Conservation (phyloP, 805 yeast genomes). For the Candida orba region DNA sequence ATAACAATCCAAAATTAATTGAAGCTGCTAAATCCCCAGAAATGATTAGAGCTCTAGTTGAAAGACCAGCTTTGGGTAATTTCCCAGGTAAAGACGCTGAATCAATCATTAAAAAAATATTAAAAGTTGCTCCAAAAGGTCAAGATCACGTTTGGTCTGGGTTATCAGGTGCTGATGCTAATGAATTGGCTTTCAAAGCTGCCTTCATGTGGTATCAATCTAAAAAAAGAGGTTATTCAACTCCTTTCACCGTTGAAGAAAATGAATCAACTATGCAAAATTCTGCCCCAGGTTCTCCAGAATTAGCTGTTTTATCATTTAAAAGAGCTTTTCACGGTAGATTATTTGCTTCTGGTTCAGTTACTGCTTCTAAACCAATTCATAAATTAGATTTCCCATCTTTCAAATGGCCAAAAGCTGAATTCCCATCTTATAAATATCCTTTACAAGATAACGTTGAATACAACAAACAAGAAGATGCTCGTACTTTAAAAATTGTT, state of each 20-base stretch:
- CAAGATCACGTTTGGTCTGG: constrained; percentile 73
- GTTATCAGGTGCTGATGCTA: constrained; percentile 81
- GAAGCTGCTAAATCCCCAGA: constrained; percentile 63
- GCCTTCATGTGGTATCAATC: constrained; percentile 76
- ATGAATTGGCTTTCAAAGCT: constrained; percentile 84
- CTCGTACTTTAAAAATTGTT: constrained; percentile 68
- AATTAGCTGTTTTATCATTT: constrained; percentile 78
- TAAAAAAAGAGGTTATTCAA: constrained; percentile 54
- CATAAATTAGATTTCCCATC: constrained; percentile 92
- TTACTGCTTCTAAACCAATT: constrained; percentile 90
- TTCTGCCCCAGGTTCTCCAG: constrained; percentile 83
- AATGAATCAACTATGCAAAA: constrained; percentile 69
- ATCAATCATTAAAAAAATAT: constrained; percentile 37
- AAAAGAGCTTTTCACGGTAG: constrained; percentile 92
- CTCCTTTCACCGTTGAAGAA: constrained; percentile 64
- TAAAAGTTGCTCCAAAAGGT: constrained; percentile 74
- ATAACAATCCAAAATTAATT: constrained; percentile 72
- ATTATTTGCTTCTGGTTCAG: constrained; percentile 82
- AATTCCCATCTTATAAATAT: constrained; percentile 77
- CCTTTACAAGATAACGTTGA: constrained; percentile 66
- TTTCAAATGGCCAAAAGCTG: constrained; percentile 95
- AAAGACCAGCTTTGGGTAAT: constrained; percentile 81
- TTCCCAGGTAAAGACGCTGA: constrained; percentile 66
- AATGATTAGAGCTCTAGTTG: constrained; percentile 66
- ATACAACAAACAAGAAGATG: constrained; percentile 71